These are phyloP conservation scores for Plantago coronopus DNA, from an alignment of 305 asterid species.

Conservation along the genomic window DNA sequence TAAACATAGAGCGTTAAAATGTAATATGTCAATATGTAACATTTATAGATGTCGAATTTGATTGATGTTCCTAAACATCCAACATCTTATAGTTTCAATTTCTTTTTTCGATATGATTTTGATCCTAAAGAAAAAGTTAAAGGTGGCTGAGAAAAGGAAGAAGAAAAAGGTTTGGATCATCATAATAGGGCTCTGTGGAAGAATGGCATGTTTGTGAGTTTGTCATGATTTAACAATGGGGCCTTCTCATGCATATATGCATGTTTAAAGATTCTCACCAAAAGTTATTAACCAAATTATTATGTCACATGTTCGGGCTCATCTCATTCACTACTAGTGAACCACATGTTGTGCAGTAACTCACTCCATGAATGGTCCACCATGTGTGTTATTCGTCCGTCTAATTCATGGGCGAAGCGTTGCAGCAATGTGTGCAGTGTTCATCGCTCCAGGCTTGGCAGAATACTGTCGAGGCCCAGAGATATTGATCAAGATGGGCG, in stretches of 20 bases:
- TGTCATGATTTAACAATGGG: background rate
- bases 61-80: no score
- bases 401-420: slow-evolving; percentile 99
- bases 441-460: slow-evolving; percentile 81
- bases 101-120: no score
- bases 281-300: background rate
- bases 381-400: no score
- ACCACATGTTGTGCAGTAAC: no score
- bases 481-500: slow-evolving; percentile 61
- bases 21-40: no score
- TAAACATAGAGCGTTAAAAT: no score
- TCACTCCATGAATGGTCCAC: no score
- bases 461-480: slow-evolving; percentile 89
- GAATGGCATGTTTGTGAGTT: background rate
- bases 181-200: background rate
- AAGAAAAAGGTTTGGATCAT: background rate
- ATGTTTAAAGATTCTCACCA: slow-evolving; percentile 2
- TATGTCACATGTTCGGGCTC: background rate
- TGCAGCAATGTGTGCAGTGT: slow-evolving; percentile 81
- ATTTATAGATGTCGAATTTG: no score
- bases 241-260: slow-evolving; percentile 1
- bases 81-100: no score
- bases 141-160: no score
- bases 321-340: slow-evolving; percentile 18
- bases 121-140: no score